Evolutionary conservation across 2,329 filamentous ascomycete genomes (phyloP).

Genomic region (Trichoderma lentiforme): DNA sequence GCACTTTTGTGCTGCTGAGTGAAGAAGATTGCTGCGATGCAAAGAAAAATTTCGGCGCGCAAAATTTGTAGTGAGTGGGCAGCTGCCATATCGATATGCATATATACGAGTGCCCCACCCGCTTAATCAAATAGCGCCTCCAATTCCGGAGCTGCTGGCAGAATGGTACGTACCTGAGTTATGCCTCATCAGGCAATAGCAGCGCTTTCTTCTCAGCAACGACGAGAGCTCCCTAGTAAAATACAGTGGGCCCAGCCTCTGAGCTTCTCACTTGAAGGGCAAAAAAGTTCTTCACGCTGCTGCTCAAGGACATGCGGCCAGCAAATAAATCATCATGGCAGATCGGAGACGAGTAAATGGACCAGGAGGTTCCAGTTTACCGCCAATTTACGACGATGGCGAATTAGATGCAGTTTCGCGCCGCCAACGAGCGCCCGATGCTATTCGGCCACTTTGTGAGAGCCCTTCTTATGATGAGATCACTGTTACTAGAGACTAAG

Average conservation of each 20-base stretch:
- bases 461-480: neutral
- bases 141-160: neutral
- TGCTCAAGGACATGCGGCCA: neutral
- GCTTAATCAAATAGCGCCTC: conserved; percentile 1
- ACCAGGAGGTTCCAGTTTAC: conserved; percentile 70
- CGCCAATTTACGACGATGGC: conserved; percentile 65
- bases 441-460: conserved; percentile 84
- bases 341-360: conserved; percentile 91
- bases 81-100: conserved; percentile 15
- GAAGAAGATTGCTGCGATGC: neutral
- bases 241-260: neutral
- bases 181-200: neutral
- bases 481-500: neutral
- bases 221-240: neutral
- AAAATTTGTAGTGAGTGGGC: conserved; percentile 13
- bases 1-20: neutral
- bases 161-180: neutral
- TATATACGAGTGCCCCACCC: neutral
- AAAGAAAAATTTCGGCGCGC: conserved; percentile 8
- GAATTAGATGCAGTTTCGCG: conserved; percentile 39
- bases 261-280: neutral
- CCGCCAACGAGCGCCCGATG: conserved; percentile 61
- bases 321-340: conserved; percentile 51
- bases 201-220: neutral
- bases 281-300: conserved; percentile 7